These are phyloP conservation scores for Lipomyces yamanashiensis DNA, from an alignment of 805 yeast species.

Conservation along the genomic window DNA sequence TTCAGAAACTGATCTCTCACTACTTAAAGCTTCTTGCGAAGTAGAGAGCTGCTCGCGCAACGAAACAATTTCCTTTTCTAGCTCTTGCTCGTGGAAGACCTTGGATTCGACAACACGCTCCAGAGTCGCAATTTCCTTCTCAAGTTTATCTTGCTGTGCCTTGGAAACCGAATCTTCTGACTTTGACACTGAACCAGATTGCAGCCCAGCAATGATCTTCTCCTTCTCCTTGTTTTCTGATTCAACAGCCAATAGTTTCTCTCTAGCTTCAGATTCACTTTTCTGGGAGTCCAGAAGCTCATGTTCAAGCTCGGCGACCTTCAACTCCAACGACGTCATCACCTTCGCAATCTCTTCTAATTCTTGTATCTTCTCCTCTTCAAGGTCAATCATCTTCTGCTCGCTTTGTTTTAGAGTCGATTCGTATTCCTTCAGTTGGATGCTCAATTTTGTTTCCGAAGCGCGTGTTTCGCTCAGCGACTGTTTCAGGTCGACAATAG, in stretches of 20 bases:
- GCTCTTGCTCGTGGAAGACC: conserved; percentile 43
- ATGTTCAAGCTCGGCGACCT: background rate
- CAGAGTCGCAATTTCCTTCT: conserved; percentile 38
- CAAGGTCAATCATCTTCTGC: background rate
- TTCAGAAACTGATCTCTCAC: conserved; percentile 22
- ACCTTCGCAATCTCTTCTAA: background rate
- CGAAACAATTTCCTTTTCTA: conserved; percentile 40
- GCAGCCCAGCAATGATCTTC: background rate
- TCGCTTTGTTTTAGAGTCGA: conserved; percentile 34
- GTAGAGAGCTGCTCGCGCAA: conserved; percentile 26
- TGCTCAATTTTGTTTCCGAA: background rate
- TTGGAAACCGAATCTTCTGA: conserved; percentile 4
- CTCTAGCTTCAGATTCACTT: background rate
- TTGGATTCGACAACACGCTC: conserved; percentile 39
- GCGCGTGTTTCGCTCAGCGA: conserved; percentile 23
- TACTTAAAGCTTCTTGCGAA: conserved; percentile 17
- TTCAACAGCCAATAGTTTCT: background rate
- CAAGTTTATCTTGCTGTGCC: conserved; percentile 15
- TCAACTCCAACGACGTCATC: background rate
- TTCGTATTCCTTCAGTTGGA: conserved; percentile 14
- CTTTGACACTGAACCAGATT: background rate
- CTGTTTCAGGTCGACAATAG: conserved; percentile 38
- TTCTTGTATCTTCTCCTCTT: background rate
- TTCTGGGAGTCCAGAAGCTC: background rate
- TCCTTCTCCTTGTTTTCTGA: conserved; percentile 4